A percentile compares a stretch with the other conserved stretches of the same genome.
phyloP scores from a whole-genome alignment of 192 early-diverging fungal species.

The Entomortierella beljakovae region DNA sequence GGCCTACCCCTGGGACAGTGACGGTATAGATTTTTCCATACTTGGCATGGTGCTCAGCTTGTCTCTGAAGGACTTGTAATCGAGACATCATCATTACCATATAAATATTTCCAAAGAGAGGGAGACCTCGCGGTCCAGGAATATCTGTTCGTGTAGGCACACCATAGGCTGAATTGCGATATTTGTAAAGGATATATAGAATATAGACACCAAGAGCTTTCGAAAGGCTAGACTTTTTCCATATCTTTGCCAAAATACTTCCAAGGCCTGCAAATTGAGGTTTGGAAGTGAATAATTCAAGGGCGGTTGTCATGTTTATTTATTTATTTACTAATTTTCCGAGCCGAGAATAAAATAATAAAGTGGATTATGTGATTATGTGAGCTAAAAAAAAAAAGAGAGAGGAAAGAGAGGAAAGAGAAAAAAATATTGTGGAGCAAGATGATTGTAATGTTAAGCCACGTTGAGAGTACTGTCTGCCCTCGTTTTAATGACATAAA shows the following conservation, averaged over 20 bases:
- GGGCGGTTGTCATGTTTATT: no score
- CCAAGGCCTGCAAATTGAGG: background rate
- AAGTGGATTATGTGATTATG: no score
- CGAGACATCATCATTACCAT: conserved; percentile 9
- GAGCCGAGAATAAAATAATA: no score
- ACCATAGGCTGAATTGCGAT: conserved; percentile 33
- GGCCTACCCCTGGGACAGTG: conserved; percentile 32
- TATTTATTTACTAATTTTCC: no score
- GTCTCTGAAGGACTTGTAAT: conserved; percentile 29
- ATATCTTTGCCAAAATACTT: conserved; percentile 6
- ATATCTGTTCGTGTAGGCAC: conserved; percentile 20
- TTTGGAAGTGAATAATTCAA: background rate
- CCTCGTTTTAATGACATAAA: no score
- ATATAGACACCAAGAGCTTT: conserved; percentile 24
- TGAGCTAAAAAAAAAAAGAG: no score
- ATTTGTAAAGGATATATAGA: conserved; percentile 31
- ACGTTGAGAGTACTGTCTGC: no score
- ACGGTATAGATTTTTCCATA: conserved; percentile 37
- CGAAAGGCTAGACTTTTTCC: conserved; percentile 16
- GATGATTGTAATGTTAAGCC: no score
- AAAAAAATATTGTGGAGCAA: no score
- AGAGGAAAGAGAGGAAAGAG: no score
- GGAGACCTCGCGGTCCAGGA: conserved; percentile 23
- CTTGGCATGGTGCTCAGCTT: conserved; percentile 19
- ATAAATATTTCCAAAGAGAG: conserved; percentile 35